These are phyloP conservation scores for Pseudogymnoascus sp. DNA, from an alignment of 2,329 filamentous ascomycete species.

Conservation along the genomic window DNA sequence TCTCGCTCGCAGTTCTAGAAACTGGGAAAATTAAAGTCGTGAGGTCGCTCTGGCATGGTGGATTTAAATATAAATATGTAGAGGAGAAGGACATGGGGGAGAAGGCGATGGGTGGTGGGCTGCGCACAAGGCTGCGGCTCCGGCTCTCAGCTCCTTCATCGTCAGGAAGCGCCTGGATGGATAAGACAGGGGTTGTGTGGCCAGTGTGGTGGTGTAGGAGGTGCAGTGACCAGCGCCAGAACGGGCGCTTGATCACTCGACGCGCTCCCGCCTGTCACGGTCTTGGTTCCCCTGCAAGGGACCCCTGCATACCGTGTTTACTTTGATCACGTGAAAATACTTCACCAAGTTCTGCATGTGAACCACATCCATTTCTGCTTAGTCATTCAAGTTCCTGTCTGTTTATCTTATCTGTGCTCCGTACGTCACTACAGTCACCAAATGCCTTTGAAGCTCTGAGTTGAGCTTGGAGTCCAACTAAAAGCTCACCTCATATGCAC, in stretches of 20 bases:
- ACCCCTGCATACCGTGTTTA: constrained; percentile 1
- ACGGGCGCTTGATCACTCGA: not conserved
- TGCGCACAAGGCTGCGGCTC: not conserved
- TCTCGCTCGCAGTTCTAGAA: not conserved
- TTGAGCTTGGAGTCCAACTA: not conserved
- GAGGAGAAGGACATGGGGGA: not conserved
- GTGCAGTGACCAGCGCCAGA: not conserved
- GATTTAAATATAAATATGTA: not conserved
- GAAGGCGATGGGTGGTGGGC: not conserved
- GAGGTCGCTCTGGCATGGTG: not conserved
- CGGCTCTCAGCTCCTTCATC: not conserved
- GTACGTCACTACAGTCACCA: not conserved
- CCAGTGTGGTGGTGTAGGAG: not conserved
- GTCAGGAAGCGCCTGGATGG: not conserved
- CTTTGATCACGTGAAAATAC: not conserved
- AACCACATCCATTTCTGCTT: not conserved
- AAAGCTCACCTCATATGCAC: not conserved
- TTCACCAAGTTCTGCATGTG: not conserved
- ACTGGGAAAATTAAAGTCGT: not conserved
- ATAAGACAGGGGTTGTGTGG: constrained; percentile 3
- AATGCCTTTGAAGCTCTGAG: constrained; percentile 6
- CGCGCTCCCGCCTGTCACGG: constrained; percentile 1
- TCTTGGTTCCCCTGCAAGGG: not conserved
- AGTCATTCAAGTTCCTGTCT: not conserved
- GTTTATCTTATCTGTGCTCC: not conserved